Base-by-base conservation (phyloP, 169 alveolate species). In the Cryptosporidium tyzzeri region DNA sequence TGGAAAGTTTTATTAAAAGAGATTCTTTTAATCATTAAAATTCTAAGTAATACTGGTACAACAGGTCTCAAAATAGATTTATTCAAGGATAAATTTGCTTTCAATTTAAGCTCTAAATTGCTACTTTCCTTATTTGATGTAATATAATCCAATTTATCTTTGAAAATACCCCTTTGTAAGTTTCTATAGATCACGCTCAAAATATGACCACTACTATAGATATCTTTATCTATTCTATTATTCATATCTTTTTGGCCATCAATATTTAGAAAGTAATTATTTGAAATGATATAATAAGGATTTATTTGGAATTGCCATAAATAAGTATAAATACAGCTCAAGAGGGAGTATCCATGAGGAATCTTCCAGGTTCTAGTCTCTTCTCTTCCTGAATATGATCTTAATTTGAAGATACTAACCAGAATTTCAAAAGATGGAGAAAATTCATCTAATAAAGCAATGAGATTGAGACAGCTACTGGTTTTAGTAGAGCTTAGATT, bases 291-390 rank as follows among this genome's bases (percentile, higher is more conserved):
- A n/a, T 4, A 73, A 5, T n/a, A 6, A 12, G 21, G 21, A 5
- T 48, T 67, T 29, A 80, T 59, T 50, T 41, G 74, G 10, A 58
- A 35, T 16, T 80, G 89, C 89, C 89, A 80, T 29, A 80, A 62
- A 61, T 26, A 44, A n/a, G 21, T 14, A 39, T 62, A 80, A n/a
- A 80, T 41, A 21, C 39, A 29, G 8, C 48, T 31, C 31, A 80
- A 39, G 8, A 80, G 68, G 44, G 39, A 37, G 51, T 62, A 80
- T n/a, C 89, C 89, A 26, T 35, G 67, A 50, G 62, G 68, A 21
- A 80, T 37, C 3, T 3, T 44, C 89, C 89, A 80, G 31, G 5
- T 35, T 9, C 51, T 26, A 14, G 0, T 61, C n/a, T 70, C 45
- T 1, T 18, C 5, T 9, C 10, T 5, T 1, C 51, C 12, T 3